Evolutionary conservation across 148 eudicot genomes (phyloP).

Genomic region (Nepenthes gracilis): DNA sequence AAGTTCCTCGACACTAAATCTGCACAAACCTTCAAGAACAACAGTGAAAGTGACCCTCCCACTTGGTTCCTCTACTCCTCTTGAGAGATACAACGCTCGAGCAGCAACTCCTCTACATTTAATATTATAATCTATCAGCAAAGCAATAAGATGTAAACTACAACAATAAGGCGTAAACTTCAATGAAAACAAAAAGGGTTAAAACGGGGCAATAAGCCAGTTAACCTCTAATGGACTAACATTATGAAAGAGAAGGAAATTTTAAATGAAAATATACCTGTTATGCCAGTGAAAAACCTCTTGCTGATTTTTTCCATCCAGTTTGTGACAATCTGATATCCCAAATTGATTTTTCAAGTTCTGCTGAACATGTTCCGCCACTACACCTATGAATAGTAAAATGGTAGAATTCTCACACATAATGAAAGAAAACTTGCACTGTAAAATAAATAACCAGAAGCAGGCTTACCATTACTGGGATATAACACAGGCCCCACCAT

Average conservation of each 20-base stretch:
- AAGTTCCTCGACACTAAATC: conserved; percentile 91
- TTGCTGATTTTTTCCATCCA: conserved; percentile 42
- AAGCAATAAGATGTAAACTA: background rate
- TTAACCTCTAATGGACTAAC: too few species aligned
- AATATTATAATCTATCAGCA: background rate
- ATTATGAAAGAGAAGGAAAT: background rate
- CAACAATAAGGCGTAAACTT: background rate
- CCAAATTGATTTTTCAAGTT: conserved; percentile 45
- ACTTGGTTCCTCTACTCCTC: conserved; percentile 99
- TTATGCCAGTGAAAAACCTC: conserved; percentile 90
- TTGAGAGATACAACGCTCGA: conserved; percentile 93
- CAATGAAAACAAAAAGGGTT: too few species aligned
- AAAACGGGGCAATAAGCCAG: too few species aligned
- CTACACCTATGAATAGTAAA: conserved; percentile 21
- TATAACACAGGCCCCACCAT: conserved; percentile 43
- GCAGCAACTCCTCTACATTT: conserved; percentile 91
- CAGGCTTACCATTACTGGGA: conserved; percentile 34
- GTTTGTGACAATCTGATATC: conserved; percentile 42
- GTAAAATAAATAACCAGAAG: conserved; percentile 1
- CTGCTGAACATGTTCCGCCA: conserved; percentile 46
- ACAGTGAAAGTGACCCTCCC: conserved; percentile 99
- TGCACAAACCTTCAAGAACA: conserved; percentile 95
- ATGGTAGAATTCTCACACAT: background rate
- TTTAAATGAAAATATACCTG: conserved; percentile 35
- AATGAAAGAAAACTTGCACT: background rate